These are phyloP conservation scores for Diddensiella santjacobensis DNA, from an alignment of 805 yeast genomes.

Conservation along the genomic window DNA sequence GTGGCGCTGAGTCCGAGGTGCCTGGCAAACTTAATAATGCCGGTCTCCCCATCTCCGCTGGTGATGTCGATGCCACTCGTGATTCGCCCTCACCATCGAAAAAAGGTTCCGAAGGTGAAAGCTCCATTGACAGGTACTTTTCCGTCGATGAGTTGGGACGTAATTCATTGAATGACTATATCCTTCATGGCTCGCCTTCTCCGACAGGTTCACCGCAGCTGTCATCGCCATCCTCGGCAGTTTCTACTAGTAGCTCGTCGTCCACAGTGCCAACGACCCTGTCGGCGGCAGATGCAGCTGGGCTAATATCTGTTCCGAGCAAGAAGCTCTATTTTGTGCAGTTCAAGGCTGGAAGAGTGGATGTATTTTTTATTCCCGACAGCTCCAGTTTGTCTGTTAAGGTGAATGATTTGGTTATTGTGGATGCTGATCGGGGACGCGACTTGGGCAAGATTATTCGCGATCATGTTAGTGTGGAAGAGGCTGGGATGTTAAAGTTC, in stretches of 20 bases:
- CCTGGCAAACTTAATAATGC: not conserved
- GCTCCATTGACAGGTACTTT: constrained; percentile 18
- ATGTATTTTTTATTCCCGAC: constrained; percentile 64
- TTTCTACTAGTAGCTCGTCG: not conserved
- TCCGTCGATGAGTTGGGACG: constrained; percentile 20
- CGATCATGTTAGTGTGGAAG: constrained; percentile 56
- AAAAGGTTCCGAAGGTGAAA: not conserved
- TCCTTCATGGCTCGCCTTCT: constrained; percentile 1
- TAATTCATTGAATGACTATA: constrained; percentile 14
- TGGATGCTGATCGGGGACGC: constrained; percentile 78
- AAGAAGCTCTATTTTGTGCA: constrained; percentile 55
- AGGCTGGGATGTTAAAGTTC: constrained; percentile 63
- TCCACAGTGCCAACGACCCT: not conserved
- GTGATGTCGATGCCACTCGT: not conserved
- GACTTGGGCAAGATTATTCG: constrained; percentile 68
- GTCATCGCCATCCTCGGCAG: not conserved
- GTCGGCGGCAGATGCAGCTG: constrained; percentile 13
- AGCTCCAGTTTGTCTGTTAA: constrained; percentile 36
- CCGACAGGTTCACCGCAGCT: constrained; percentile 6
- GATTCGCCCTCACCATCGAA: not conserved
- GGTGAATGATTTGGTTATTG: constrained; percentile 68
- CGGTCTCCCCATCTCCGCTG: not conserved
- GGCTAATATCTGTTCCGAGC: constrained; percentile 27
- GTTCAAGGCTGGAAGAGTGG: constrained; percentile 76
- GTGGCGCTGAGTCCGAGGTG: not conserved